phyloP scores from a whole-genome alignment of 257 asterid genomes.

The Solanum habrochaites region DNA sequence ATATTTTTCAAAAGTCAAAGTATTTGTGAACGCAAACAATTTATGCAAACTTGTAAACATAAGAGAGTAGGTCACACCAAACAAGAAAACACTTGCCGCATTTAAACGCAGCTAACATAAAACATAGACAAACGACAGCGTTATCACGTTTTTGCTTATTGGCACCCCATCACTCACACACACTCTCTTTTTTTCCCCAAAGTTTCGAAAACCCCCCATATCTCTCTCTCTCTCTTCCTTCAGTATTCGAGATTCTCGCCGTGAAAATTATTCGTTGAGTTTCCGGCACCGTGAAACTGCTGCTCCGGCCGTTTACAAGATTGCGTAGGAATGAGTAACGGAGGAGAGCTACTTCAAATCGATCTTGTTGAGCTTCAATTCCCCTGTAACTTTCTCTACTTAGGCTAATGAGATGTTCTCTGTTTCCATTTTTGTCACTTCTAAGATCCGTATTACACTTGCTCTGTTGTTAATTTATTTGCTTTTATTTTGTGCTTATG shows the following conservation, averaged over 20 bases:
- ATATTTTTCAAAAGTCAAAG: no score
- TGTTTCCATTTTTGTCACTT: not conserved
- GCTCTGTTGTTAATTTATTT: not conserved
- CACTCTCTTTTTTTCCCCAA: not conserved
- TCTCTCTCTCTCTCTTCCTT: not conserved
- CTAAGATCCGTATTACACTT: not conserved
- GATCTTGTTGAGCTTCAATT: conserved; percentile 26
- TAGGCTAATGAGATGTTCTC: not conserved
- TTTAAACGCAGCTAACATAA: not conserved
- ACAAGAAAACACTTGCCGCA: not conserved
- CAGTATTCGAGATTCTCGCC: not conserved
- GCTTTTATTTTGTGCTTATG: not conserved
- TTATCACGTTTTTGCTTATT: not conserved
- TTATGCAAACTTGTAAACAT: not conserved
- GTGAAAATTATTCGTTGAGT: not conserved
- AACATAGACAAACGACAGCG: not conserved
- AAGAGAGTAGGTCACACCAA: not conserved
- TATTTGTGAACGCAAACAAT: not conserved
- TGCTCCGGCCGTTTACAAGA: conserved; percentile 23
- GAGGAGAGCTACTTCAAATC: conserved; percentile 40
- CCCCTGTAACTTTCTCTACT: not conserved
- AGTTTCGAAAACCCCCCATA: not conserved
- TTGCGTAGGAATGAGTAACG: conserved; percentile 33
- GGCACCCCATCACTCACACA: not conserved
- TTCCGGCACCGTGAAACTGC: conserved; percentile 1